Evolutionary conservation across 495 filamentous ascomycete species (phyloP), one percentile per base, ranked within the genome.

Genomic region (Immersiella caudata): DNA sequence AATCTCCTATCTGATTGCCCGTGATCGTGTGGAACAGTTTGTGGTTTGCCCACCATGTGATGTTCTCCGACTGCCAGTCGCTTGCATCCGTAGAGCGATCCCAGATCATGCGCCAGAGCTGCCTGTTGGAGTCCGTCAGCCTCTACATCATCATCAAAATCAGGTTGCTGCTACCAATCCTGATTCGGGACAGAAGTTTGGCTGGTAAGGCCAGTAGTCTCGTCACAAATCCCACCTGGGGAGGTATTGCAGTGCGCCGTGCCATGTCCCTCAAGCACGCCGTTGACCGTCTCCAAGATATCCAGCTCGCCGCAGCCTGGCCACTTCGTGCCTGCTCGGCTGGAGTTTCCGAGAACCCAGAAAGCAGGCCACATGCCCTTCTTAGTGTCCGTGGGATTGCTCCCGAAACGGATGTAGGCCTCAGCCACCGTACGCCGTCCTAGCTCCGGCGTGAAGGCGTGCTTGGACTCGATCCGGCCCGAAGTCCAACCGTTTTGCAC

Each of bases 321-420:
- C 81, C 80, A 83, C 1, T n/a, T 20, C 0, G 68, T 71, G 2
- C 78, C 78, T 29, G 74, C 60, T 8, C 78, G 76, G 29, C 77
- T 64, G 14, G 69, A 65, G 52, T 76, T 60, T 4, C 81, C 80
- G 20, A 83, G 76, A 35, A 79, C 66, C 81, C 79, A 83, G 75
- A 81, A 83, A 0, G 80, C 81, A 2, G 81, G 81, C 81, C 80
- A 83, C 71, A 83, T 78, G 9, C 80, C 80, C 71, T 80, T 73
- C 68, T 81, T 77, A 14, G 74, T 67, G 6, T 49, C 59, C 18
- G 33, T 24, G 4, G 70, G 11, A 61, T 71, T 75, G 67, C 61
- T 67, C 56, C 81, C 81, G 61, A 83, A 76, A 18, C 76, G 75
- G 49, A 82, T 69, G 26, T 60, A 51, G 21, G 79, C 71, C 68